Evolutionary conservation across 202 grass and related monocot genomes (phyloP).

Genomic region (Cymbopogon flexuosus): DNA sequence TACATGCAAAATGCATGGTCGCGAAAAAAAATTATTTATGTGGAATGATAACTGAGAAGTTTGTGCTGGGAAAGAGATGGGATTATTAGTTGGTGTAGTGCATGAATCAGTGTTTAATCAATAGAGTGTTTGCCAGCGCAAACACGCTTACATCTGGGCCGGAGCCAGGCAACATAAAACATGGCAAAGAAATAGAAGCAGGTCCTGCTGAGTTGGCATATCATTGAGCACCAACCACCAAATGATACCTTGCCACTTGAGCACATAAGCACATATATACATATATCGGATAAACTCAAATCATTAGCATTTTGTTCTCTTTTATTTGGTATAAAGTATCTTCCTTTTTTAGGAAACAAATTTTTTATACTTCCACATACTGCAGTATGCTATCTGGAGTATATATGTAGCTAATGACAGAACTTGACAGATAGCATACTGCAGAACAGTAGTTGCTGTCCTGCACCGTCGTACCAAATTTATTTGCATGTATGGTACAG

Average conservation of each 20-base stretch:
- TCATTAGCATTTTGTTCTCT: background rate
- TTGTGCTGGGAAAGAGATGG: background rate
- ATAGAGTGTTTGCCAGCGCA: slow-evolving; percentile 28
- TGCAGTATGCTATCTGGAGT: no score
- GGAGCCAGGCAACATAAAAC: background rate
- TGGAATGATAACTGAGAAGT: background rate
- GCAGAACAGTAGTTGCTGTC: background rate
- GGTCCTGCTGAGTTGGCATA: slow-evolving; percentile 39
- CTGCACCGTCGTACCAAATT: background rate
- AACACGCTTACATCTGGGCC: background rate
- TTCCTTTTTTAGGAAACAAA: background rate
- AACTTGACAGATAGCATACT: background rate
- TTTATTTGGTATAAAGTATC: background rate
- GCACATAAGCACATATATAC: background rate
- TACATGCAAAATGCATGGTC: no score
- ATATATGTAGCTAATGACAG: background rate
- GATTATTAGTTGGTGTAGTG: slow-evolving; percentile 12
- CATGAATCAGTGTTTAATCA: background rate
- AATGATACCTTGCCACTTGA: slow-evolving; percentile 33
- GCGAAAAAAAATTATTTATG: no score
- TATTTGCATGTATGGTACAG: background rate
- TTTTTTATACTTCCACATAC: background rate
- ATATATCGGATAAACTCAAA: background rate
- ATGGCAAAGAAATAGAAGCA: slow-evolving; percentile 23
- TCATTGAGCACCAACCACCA: slow-evolving; percentile 22